phyloP scores from a whole-genome alignment of 2,329 filamentous ascomycete genomes.

The Cryphonectria radicalis region DNA sequence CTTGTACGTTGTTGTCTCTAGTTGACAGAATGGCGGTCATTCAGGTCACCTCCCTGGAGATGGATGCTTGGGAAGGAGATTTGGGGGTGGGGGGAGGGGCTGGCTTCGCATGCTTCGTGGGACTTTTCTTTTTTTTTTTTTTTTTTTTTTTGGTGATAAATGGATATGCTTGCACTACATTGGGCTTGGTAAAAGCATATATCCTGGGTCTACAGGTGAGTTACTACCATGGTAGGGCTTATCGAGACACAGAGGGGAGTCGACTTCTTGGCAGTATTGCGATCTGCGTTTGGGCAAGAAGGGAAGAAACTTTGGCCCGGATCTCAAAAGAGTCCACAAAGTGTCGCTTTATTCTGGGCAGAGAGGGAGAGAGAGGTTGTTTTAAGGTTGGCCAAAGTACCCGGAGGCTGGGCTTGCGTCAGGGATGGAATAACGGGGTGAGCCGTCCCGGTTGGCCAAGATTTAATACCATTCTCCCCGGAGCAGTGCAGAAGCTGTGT shows the following conservation, averaged over 20 bases:
- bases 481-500: too few species aligned
- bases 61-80: too few species aligned
- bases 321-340: background rate
- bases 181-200: background rate
- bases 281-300: background rate
- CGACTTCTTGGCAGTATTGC: background rate
- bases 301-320: background rate
- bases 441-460: too few species aligned
- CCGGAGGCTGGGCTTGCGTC: conserved; percentile 7
- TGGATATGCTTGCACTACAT: background rate
- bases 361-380: background rate
- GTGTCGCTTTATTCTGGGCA: background rate
- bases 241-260: background rate
- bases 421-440: background rate
- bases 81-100: too few species aligned
- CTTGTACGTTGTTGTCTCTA: too few species aligned
- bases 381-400: background rate
- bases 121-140: too few species aligned
- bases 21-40: too few species aligned
- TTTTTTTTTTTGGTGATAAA: too few species aligned
- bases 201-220: too few species aligned
- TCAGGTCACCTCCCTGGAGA: too few species aligned
- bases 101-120: too few species aligned
- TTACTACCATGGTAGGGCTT: background rate
- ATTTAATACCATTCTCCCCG: background rate